phyloP scores from a whole-genome alignment of 2,329 filamentous ascomycete genomes.

The Metarhizium humberi region DNA sequence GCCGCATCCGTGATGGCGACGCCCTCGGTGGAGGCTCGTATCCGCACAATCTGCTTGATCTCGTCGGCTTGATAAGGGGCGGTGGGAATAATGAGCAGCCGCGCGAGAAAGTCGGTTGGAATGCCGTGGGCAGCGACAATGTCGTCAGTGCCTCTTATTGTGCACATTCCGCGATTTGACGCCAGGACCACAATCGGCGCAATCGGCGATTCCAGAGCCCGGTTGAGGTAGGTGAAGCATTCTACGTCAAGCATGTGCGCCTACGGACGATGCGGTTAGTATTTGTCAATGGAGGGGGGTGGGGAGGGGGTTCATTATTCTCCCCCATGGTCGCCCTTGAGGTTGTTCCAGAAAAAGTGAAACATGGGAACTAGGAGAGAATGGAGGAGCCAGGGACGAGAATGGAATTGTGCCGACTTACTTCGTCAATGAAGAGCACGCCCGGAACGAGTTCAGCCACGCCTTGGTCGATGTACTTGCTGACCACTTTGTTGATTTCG shows the following conservation, averaged over 20 bases:
- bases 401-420: constrained; percentile 28
- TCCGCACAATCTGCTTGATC: constrained; percentile 84
- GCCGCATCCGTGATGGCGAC: constrained; percentile 73
- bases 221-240: constrained; percentile 98
- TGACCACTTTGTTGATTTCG: constrained; percentile 99
- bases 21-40: constrained; percentile 73
- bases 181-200: constrained; percentile 96
- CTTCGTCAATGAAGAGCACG: constrained; percentile 89
- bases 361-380: background rate
- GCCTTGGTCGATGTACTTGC: constrained; percentile 97
- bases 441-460: constrained; percentile 97
- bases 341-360: background rate
- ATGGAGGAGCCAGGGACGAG: background rate
- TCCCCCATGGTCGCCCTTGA: background rate
- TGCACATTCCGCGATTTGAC: constrained; percentile 89
- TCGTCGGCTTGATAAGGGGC: constrained; percentile 80
- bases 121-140: constrained; percentile 86
- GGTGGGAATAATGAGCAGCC: constrained; percentile 92
- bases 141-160: constrained; percentile 78
- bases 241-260: constrained; percentile 99
- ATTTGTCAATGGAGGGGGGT: background rate
- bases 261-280: constrained; percentile 31
- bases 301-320: background rate
- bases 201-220: constrained; percentile 89
- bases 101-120: constrained; percentile 84